Percentiles rank a stretch among this genome's conserved stretches.
phyloP scores from a whole-genome alignment of 2,329 filamentous ascomycete genomes.

The Trichocomaceae sp. region DNA sequence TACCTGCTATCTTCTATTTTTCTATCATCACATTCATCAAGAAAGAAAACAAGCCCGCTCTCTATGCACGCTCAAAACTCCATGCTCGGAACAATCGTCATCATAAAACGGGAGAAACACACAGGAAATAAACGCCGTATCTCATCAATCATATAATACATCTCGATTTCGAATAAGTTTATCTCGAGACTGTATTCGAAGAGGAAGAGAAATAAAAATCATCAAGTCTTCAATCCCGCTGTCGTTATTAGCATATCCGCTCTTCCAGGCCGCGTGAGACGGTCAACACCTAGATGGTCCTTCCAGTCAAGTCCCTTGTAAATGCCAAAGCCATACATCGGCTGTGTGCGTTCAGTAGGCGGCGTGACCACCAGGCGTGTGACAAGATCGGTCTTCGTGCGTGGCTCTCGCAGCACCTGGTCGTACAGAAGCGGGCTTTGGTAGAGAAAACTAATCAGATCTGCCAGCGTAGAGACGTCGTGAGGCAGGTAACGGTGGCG shows the following conservation, averaged over 20 bases:
- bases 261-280: conserved; percentile 40
- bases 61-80: conserved; percentile 4
- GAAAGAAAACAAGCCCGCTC: neutral
- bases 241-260: conserved; percentile 40
- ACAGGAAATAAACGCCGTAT: neutral
- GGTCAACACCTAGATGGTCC: conserved; percentile 56
- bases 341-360: conserved; percentile 30
- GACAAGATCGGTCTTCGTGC: conserved; percentile 62
- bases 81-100: conserved; percentile 7
- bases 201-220: neutral
- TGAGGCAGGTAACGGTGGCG: conserved; percentile 65
- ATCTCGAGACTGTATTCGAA: neutral
- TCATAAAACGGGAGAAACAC: neutral
- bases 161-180: neutral
- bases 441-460: conserved; percentile 70
- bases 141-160: conserved; percentile 8
- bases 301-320: conserved; percentile 53
- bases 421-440: conserved; percentile 66
- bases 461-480: conserved; percentile 63
- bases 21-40: neutral
- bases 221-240: conserved; percentile 20
- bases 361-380: conserved; percentile 56
- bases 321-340: conserved; percentile 52
- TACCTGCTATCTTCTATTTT: neutral
- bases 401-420: conserved; percentile 62